Evolutionary conservation across 2,329 filamentous ascomycete genomes (phyloP), one percentile per base, ranked within the genome.

Genomic region (Akanthomyces dipterigenus): DNA sequence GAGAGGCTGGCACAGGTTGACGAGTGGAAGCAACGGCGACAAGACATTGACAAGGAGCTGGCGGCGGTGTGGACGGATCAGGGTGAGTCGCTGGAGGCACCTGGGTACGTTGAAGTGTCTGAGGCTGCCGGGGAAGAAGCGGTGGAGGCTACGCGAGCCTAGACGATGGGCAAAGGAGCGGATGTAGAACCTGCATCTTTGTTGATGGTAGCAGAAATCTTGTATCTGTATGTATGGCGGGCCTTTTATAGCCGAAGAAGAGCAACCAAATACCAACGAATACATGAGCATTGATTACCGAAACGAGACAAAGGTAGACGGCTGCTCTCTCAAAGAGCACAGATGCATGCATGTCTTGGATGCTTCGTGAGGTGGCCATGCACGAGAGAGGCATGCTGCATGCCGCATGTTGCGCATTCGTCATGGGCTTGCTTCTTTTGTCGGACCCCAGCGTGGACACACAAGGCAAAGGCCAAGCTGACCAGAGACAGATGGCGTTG

Each of bases 11-110:
- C 85, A 12, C 88, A 91, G 74, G 93, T 98, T 0, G 89, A 93
- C 59, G 82, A 87, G 67, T 96, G 91, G 91, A 91, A 93, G 78
- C 76, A 77, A 65, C 82, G 95, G 55, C 85, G 86, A 40, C 82
- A 86, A 55, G 89, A 92, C 72, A 96, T 99, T 68, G 92, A 98
- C 69, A 76, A 76, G 48, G 93, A 99, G 76, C 77, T 99, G 62
- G 85, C 79, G 28, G 77, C 80, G 65, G 83, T 86, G 43, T 86
- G 83, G 83, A 81, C 82, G 3, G 81, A 83, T 53, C 75, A 79
- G 48, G 80, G 77, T 26, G 80, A 80, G 36, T 70, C 72, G 24
- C 69, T 83, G 49, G 75, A 75, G 18, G 77, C 80, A n/a, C 80
- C 82, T 18, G 71, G 76, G 22, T 83, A 80, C 26, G 36, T 53